These are phyloP conservation scores for Aurifilum marmelostoma DNA, from an alignment of 2,329 filamentous ascomycete species.

Conservation along the genomic window DNA sequence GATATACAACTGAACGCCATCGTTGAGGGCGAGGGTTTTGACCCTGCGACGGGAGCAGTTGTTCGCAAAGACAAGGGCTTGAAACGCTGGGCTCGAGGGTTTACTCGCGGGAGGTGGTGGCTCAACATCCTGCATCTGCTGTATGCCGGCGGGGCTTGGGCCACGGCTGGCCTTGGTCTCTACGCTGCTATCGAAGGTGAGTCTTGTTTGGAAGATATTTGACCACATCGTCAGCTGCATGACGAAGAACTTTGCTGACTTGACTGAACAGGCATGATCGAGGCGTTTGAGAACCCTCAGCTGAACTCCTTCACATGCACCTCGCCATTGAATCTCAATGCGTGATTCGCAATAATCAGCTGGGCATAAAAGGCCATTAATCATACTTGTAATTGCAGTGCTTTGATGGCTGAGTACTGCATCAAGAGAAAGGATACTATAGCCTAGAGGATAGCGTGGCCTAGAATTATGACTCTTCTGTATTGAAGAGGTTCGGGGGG, in stretches of 20 bases:
- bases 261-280: slow-evolving; percentile 15
- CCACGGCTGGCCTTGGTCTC: slow-evolving; percentile 16
- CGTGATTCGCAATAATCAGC: background rate
- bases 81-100: slow-evolving; percentile 8
- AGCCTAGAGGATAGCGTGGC: too few relatives aligned
- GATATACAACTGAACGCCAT: slow-evolving; percentile 14
- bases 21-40: slow-evolving; percentile 1
- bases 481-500: background rate
- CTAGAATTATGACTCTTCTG: background rate
- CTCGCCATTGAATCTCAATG: slow-evolving; percentile 21
- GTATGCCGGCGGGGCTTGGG: slow-evolving; percentile 15
- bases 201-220: too few relatives aligned
- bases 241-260: background rate
- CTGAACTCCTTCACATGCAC: slow-evolving; percentile 22
- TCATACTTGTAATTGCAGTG: too few relatives aligned
- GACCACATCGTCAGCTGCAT: too few relatives aligned
- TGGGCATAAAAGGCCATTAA: background rate
- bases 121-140: slow-evolving; percentile 10
- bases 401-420: too few relatives aligned
- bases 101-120: slow-evolving; percentile 12
- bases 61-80: slow-evolving; percentile 8
- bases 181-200: slow-evolving; percentile 22
- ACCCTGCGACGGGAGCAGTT: slow-evolving; percentile 5
- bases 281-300: slow-evolving; percentile 19
- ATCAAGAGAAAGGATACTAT: too few relatives aligned